phyloP scores from a whole-genome alignment of 1,284 basidiomycete genomes.

The Ganoderma resinaceum region DNA sequence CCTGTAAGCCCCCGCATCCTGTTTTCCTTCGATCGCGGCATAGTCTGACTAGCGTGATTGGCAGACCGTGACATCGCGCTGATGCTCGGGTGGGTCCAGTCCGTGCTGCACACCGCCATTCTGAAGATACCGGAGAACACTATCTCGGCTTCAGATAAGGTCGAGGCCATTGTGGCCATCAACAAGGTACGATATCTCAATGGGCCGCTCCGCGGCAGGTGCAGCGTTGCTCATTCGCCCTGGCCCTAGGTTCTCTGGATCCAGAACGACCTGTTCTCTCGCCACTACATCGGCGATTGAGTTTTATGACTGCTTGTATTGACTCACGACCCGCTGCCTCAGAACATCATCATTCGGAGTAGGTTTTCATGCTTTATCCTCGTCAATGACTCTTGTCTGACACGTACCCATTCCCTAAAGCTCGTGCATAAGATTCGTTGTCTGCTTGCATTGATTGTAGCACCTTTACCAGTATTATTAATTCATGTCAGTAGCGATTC shows the following conservation, averaged over 20 bases:
- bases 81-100: slow-evolving; percentile 43
- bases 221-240: slow-evolving; percentile 3
- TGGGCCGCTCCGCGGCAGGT: not conserved
- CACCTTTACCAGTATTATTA: not conserved
- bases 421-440: not conserved
- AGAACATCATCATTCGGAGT: not conserved
- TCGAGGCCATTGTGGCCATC: slow-evolving; percentile 48
- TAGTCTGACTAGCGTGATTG: not conserved
- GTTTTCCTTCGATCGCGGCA: not conserved
- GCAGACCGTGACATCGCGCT: slow-evolving; percentile 45
- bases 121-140: slow-evolving; percentile 38
- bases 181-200: slow-evolving; percentile 46
- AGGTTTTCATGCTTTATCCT: not conserved
- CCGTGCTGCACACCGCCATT: slow-evolving; percentile 42
- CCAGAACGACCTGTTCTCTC: slow-evolving; percentile 56
- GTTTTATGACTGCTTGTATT: not conserved
- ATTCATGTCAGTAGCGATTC: slow-evolving; percentile 3
- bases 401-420: not conserved
- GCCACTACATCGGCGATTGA: slow-evolving; percentile 48
- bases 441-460: not conserved
- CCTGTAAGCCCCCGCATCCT: slow-evolving; percentile 36
- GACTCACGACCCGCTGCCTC: not conserved
- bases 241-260: slow-evolving; percentile 50
- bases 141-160: slow-evolving; percentile 42
- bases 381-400: not conserved